Evolutionary conservation across 176 grass and related monocot genomes (phyloP).

Genomic region (Cenchrus americanus): DNA sequence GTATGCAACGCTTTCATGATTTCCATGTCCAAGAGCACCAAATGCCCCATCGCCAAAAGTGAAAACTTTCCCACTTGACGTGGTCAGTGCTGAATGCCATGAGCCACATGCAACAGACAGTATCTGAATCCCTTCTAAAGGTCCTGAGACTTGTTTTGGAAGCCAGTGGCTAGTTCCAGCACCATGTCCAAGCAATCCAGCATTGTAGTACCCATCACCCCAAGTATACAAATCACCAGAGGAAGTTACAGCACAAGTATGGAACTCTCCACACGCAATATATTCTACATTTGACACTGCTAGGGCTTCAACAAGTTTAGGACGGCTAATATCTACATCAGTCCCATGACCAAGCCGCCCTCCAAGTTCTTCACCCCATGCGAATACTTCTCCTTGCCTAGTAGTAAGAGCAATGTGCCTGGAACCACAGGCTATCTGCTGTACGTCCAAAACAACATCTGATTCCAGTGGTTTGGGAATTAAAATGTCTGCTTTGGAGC

Average conservation of each 20-base stretch:
- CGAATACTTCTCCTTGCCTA: constrained; percentile 85
- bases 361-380: constrained; percentile 87
- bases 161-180: constrained; percentile 62
- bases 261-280: constrained; percentile 84
- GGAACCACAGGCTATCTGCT: constrained; percentile 73
- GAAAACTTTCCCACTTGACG: constrained; percentile 71
- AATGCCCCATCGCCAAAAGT: constrained; percentile 90
- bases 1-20: constrained; percentile 59
- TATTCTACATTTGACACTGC: constrained; percentile 72
- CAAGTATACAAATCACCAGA: constrained; percentile 81
- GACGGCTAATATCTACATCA: constrained; percentile 62
- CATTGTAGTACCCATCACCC: constrained; percentile 79
- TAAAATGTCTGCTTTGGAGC: constrained; percentile 62
- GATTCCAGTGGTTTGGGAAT: constrained; percentile 84
- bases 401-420: constrained; percentile 84
- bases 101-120: constrained; percentile 74
- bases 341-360: constrained; percentile 74
- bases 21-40: constrained; percentile 79
- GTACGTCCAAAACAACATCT: constrained; percentile 88
- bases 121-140: constrained; percentile 77
- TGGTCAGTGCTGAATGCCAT: constrained; percentile 84
- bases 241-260: constrained; percentile 75
- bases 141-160: constrained; percentile 76
- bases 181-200: constrained; percentile 77
- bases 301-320: constrained; percentile 79